These are phyloP conservation scores for Penicillium pulvis DNA, from an alignment of 495 filamentous ascomycete species.

Conservation along the genomic window DNA sequence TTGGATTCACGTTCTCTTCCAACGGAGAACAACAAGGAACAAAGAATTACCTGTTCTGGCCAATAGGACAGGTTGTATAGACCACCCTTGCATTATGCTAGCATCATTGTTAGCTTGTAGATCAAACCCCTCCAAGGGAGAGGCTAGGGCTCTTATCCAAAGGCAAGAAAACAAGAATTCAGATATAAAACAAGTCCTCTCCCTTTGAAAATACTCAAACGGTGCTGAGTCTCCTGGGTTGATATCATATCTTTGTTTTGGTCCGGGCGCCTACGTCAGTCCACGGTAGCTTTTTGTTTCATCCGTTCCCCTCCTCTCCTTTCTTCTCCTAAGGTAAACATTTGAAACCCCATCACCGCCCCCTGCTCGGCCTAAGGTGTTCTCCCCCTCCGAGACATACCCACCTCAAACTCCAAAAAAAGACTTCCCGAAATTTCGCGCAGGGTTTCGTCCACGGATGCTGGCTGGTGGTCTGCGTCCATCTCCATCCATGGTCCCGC, in stretches of 20 bases:
- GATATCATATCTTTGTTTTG: constrained; percentile 16
- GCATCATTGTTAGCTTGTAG: constrained; percentile 10
- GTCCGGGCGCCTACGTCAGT: constrained; percentile 30
- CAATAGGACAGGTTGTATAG: constrained; percentile 3
- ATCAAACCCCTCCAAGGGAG: constrained; percentile 14
- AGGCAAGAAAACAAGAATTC: not conserved
- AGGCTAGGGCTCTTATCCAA: not conserved
- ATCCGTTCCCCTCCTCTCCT: constrained; percentile 18
- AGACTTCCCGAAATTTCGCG: not conserved
- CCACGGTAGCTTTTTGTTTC: constrained; percentile 29
- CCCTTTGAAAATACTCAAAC: not conserved
- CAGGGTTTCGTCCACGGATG: constrained; percentile 9
- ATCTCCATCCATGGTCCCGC: constrained; percentile 41
- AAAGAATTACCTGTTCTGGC: not conserved
- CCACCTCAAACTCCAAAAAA: not conserved
- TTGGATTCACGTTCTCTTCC: not conserved
- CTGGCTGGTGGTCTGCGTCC: constrained; percentile 34
- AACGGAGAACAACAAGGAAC: not conserved
- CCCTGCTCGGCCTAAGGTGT: constrained; percentile 12
- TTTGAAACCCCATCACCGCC: constrained; percentile 6
- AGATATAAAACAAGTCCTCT: not conserved
- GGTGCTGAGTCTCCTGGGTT: not conserved
- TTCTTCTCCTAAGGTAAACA: constrained; percentile 25
- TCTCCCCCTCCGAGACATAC: constrained; percentile 8
- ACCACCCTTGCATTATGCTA: constrained; percentile 18